A percentile compares a stretch with the other conserved stretches of the same genome.
Conservation (phyloP, 225 moss, liverwort and hornwort species). For the Ulota crispa region DNA sequence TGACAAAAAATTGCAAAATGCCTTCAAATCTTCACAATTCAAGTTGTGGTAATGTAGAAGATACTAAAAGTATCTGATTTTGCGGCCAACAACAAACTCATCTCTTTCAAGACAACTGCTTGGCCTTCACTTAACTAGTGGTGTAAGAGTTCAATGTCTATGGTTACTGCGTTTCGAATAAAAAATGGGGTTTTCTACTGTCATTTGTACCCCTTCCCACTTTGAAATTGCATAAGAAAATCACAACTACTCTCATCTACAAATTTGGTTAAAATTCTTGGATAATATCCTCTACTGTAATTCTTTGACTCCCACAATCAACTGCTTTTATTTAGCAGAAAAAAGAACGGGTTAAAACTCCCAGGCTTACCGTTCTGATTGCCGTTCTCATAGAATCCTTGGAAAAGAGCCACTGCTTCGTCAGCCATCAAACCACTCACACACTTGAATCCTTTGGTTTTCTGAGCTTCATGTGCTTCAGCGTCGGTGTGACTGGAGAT, state of each 20-base stretch:
- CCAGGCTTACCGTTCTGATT: slow-evolving; percentile 72
- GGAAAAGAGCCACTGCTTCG: slow-evolving; percentile 80
- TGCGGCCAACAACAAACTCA: background rate
- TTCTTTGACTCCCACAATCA: background rate
- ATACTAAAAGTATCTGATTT: background rate
- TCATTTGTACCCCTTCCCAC: background rate
- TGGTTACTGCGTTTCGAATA: too few relatives aligned
- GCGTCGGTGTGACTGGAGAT: slow-evolving; percentile 24
- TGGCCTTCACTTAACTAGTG: background rate
- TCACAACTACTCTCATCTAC: background rate
- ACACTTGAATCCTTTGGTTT: slow-evolving; percentile 55
- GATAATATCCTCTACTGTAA: background rate
- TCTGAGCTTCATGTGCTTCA: slow-evolving; percentile 23
- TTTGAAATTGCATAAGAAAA: background rate
- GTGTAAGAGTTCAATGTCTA: background rate
- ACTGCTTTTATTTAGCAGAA: background rate
- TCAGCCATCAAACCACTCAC: slow-evolving; percentile 83
- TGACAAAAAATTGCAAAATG: background rate
- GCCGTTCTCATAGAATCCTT: slow-evolving; percentile 86
- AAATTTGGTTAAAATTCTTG: background rate
- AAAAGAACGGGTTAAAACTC: background rate
- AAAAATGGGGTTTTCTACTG: background rate
- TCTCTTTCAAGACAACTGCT: background rate
- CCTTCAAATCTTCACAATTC: background rate
- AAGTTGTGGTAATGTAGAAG: background rate